phyloP scores from a whole-genome alignment of 495 filamentous ascomycete species.

The Aspergillus bertholletiae region DNA sequence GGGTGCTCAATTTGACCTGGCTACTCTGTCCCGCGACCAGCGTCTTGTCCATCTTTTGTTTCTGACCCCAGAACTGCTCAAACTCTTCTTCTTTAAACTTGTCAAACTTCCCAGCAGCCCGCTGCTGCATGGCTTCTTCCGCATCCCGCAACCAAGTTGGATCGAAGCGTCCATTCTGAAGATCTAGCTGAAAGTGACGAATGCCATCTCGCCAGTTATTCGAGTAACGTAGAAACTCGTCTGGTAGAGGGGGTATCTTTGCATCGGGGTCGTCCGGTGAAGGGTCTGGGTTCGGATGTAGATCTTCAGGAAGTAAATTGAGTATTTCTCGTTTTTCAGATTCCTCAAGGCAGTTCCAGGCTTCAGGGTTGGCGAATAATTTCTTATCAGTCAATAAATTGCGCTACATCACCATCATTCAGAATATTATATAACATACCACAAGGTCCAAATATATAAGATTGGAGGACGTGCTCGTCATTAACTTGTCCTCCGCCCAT shows the following conservation, averaged over 20 bases:
- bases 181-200: slow-evolving; percentile 56
- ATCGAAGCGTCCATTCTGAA: slow-evolving; percentile 58
- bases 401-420: not conserved
- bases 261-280: slow-evolving; percentile 25
- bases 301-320: slow-evolving; percentile 51
- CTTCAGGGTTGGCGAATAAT: slow-evolving; percentile 50
- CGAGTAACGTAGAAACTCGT: slow-evolving; percentile 47
- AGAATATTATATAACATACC: slow-evolving; percentile 34
- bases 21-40: slow-evolving; percentile 47
- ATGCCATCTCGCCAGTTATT: slow-evolving; percentile 46
- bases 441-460: slow-evolving; percentile 54
- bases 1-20: slow-evolving; percentile 43
- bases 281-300: slow-evolving; percentile 33
- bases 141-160: slow-evolving; percentile 66
- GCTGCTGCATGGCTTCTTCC: slow-evolving; percentile 55
- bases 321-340: slow-evolving; percentile 55
- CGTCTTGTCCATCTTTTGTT: slow-evolving; percentile 42
- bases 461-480: slow-evolving; percentile 52
- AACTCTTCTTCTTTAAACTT: slow-evolving; percentile 62
- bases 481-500: slow-evolving; percentile 48
- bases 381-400: slow-evolving; percentile 31
- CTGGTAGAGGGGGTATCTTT: slow-evolving; percentile 38
- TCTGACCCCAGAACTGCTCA: slow-evolving; percentile 68
- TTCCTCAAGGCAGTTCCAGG: slow-evolving; percentile 55
- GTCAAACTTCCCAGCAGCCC: slow-evolving; percentile 67